Evolutionary conservation across 805 yeast species (phyloP).

Genomic region (Myxozyma sirexii): DNA sequence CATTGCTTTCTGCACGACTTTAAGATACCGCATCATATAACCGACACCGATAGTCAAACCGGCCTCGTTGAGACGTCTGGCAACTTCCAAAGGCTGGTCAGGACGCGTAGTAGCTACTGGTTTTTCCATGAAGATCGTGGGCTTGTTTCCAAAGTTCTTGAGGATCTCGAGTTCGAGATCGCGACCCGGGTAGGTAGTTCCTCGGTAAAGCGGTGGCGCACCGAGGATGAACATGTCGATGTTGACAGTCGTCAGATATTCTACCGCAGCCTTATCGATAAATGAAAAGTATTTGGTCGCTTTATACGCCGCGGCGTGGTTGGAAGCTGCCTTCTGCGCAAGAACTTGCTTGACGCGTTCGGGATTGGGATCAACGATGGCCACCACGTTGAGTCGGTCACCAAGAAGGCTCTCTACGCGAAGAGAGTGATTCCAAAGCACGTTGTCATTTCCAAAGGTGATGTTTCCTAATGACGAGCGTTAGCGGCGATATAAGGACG

Average conservation of each 20-base stretch:
- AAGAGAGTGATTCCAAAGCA: conserved; percentile 33
- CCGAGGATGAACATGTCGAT: conserved; percentile 28
- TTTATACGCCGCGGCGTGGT: conserved; percentile 12
- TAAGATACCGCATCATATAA: conserved; percentile 35
- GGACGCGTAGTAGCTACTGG: conserved; percentile 34
- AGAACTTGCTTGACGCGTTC: conserved; percentile 19
- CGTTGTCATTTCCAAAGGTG: conserved; percentile 32
- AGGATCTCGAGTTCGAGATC: conserved; percentile 29
- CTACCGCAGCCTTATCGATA: not conserved
- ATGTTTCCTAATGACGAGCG: too few relatives aligned
- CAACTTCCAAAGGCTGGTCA: conserved; percentile 30
- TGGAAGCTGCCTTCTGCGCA: conserved; percentile 14
- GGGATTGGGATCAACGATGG: conserved; percentile 31
- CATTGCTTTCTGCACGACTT: conserved; percentile 33
- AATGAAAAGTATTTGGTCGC: conserved; percentile 17
- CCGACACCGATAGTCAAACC: conserved; percentile 29
- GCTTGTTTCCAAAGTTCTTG: conserved; percentile 16
- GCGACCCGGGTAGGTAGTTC: conserved; percentile 26
- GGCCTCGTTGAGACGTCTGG: conserved; percentile 10
- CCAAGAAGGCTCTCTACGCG: conserved; percentile 32
- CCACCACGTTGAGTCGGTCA: conserved; percentile 26
- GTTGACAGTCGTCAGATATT: not conserved
- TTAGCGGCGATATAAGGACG: too few relatives aligned
- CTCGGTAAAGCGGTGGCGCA: conserved; percentile 33
- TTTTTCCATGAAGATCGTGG: conserved; percentile 32